Evolutionary conservation across 768 basidiomycete genomes (phyloP), one percentile per base, ranked within the genome.

Genomic region (Boletus reticuloceps): DNA sequence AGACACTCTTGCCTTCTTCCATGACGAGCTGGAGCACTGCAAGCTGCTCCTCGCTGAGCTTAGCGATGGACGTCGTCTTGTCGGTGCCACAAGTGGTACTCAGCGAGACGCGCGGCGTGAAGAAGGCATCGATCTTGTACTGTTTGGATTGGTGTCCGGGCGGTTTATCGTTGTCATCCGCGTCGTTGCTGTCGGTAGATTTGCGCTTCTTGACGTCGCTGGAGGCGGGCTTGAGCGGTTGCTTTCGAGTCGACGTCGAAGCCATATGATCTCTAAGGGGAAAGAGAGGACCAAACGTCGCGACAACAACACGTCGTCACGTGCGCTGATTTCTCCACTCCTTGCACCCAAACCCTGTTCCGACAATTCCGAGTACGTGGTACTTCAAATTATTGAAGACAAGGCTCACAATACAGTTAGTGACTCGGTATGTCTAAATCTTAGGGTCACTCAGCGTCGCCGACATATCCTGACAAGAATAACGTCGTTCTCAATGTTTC

Each of bases 1-100:
- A 86, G 16, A 88, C 75, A 46, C 71, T 84, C 69, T 82, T 78
- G 12, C 77, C 80, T 34, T 81, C 78, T 3, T 84, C 79, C 11
- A 86, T 79, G 4, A 76, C 77, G 68, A 84, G 72, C 38, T 69
- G 66, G 44, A 85, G 60, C 0, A 87, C 79, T 31, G 66, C 66
- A 39, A 74, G 71, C 63, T 87, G 85, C 57, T 86, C 83, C 10
- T 74, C 69, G 54, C 80, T 82, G 42, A 86, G 74, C 7, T 74
- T 62, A 3, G 83, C 77, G 19, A 70, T 53, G 3, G 61, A 64
- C 0, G 58, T 63, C 7, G 69, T 69, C 46, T 61, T 60, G 50
- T 69, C 66, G 5, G 56, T 62, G 56, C 68, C 66, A 69, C 65
- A 69, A 19, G 68, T 69, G 12, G 55, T 55, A 17, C 48, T 69